phyloP scores from a whole-genome alignment of 2,329 filamentous ascomycete genomes.

The Pseudofabraea citricarpa region DNA sequence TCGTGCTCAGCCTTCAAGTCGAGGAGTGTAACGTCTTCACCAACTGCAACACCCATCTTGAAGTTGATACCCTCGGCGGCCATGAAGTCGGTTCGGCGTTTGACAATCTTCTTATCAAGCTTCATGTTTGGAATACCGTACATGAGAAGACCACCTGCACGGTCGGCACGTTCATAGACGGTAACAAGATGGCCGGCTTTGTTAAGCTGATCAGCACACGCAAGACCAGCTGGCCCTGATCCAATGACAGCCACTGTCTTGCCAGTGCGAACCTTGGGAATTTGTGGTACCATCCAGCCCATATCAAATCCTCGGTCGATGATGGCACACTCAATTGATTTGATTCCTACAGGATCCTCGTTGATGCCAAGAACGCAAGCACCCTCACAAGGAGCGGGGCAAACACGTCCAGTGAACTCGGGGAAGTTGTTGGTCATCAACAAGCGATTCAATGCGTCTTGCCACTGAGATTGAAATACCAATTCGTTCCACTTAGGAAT shows the following conservation, averaged over 20 bases:
- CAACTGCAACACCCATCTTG: constrained; percentile 72
- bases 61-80: constrained; percentile 81
- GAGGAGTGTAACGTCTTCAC: constrained; percentile 65
- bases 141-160: constrained; percentile 89
- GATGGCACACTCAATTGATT: constrained; percentile 96
- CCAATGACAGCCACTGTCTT: constrained; percentile 88
- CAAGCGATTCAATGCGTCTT: constrained; percentile 83
- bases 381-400: constrained; percentile 92
- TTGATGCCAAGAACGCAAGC: constrained; percentile 96
- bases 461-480: constrained; percentile 74
- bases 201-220: constrained; percentile 90
- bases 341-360: constrained; percentile 95
- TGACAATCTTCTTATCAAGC: constrained; percentile 94
- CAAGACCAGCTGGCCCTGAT: constrained; percentile 87
- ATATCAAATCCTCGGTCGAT: constrained; percentile 96
- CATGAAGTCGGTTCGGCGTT: constrained; percentile 94
- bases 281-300: constrained; percentile 91
- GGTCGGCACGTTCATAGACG: constrained; percentile 89
- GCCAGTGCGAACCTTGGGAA: constrained; percentile 75
- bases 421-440: constrained; percentile 99
- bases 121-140: constrained; percentile 99
- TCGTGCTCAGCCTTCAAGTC: constrained; percentile 72
- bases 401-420: constrained; percentile 95
- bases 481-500: constrained; percentile 96
- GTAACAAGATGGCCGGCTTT: constrained; percentile 84